Base-by-base conservation (phyloP, 371 early-diverging fungal genomes). In the Mucor sp. region DNA sequence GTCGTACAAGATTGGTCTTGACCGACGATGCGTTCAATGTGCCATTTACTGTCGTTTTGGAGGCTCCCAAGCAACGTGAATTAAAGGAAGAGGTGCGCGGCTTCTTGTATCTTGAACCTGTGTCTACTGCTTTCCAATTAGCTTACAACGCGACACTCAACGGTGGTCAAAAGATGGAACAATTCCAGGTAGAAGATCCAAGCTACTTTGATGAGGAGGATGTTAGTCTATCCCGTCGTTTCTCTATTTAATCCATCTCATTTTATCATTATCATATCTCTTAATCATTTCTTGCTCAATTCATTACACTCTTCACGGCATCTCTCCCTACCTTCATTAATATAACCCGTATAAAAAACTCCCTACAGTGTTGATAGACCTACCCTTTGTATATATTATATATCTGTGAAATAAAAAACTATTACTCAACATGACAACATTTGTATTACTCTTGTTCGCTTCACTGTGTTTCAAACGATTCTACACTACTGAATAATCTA, bases 1-100 rank as follows among this genome's bases (percentile, higher is more conserved):
- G 72, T 28, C 76, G 81, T 6, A 69, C 75, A 7, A 66, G 68
- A 17, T 58, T 81, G 19, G 69, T 71, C 1, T 41, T 81, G 37
- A 71, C 69, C 0, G 81, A 81, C 63, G 69, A 65, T 23, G 71
- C 75, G 1, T 76, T 81, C 66, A 68, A 67, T 61, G 65, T 65
- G 2, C 75, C 81, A 15, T 78, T 78, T 58, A 73, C 71, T 9
- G 75, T 72, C 35, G 69, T 68, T 8, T 59, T 81, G 32, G 81
- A 78, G 33, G 60, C 60, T 25, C 67, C 62, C 27, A 69, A 75
- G 35, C 70, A 74, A 61, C 66, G 67, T 61, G 72, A 78, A 67
- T 73, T 65, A 43, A 73, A 60, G 48, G 81, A 81, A 32, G 81
- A 78, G 67, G 67, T 74, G 25, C 78, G 76, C 33, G 81, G 81